A percentile compares a stretch with the other conserved stretches of the same genome.
Evolutionary conservation across 352 stramenopile genomes (phyloP).

Genomic region (Phytopythium cucurbitacearum): DNA sequence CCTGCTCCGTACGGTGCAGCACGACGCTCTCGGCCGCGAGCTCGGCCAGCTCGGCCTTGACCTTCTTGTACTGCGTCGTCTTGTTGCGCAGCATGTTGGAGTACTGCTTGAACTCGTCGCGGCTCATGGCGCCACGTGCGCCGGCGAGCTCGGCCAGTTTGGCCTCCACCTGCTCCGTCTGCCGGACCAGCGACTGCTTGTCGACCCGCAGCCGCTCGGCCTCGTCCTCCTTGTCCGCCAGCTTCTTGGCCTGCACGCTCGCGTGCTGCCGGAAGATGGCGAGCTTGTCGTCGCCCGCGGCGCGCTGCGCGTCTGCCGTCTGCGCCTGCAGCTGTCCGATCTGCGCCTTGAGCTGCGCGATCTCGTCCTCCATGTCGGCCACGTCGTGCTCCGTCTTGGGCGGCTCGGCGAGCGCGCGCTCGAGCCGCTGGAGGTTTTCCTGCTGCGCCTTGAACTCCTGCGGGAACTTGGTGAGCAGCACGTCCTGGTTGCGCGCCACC

Average conservation of each 20-base stretch:
- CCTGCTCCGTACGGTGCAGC: constrained; percentile 88
- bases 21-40: constrained; percentile 88
- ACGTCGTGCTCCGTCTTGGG: constrained; percentile 86
- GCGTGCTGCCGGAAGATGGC: constrained; percentile 89
- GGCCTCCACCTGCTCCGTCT: constrained; percentile 71
- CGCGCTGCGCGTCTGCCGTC: constrained; percentile 66
- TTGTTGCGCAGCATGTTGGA: constrained; percentile 88
- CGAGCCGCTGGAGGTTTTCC: constrained; percentile 72
- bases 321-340: constrained; percentile 68
- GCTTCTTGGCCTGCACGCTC: constrained; percentile 84
- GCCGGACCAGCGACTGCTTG: constrained; percentile 46
- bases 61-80: constrained; percentile 89
- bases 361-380: constrained; percentile 83
- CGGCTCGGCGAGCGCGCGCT: constrained; percentile 63
- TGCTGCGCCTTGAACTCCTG: constrained; percentile 71
- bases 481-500: constrained; percentile 69
- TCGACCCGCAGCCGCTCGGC: constrained; percentile 65
- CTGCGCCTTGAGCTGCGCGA: constrained; percentile 47
- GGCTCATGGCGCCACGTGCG: constrained; percentile 77
- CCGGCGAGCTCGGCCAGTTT: constrained; percentile 53
- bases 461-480: constrained; percentile 68
- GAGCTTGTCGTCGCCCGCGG: constrained; percentile 85
- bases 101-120: constrained; percentile 90
- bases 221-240: constrained; percentile 87
- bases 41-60: constrained; percentile 84